Conservation (phyloP, 768 basidiomycete genomes). For the Paxillus involutus region DNA sequence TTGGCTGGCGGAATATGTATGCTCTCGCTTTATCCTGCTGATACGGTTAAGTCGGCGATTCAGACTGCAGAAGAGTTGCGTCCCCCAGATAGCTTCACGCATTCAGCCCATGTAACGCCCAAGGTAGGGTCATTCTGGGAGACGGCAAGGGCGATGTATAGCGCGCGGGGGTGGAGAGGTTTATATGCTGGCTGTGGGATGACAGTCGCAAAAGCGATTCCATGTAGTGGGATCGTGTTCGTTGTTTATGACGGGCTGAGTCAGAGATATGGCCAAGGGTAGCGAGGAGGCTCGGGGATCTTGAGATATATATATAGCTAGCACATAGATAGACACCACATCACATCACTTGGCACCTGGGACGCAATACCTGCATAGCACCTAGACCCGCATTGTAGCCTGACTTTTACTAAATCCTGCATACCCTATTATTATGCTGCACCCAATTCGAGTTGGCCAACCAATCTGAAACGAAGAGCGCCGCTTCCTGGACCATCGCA, state of each 20-base stretch:
- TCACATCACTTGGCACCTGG: background rate
- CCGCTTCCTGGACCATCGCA: conserved; percentile 55
- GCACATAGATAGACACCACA: background rate
- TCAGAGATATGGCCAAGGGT: conserved; percentile 38
- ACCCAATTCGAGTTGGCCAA: conserved; percentile 12
- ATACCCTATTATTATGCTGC: background rate
- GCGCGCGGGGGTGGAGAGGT: conserved; percentile 69
- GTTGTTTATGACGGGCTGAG: conserved; percentile 80
- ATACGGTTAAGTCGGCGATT: conserved; percentile 87
- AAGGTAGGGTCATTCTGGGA: conserved; percentile 48
- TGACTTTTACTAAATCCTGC: background rate
- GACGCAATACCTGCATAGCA: background rate
- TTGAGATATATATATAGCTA: background rate
- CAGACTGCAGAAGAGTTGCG: conserved; percentile 87
- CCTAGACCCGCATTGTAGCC: conserved; percentile 3
- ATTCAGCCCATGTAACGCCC: conserved; percentile 14
- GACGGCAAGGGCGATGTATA: conserved; percentile 70
- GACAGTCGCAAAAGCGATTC: conserved; percentile 78
- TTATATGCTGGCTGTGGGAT: conserved; percentile 89
- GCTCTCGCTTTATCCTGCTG: conserved; percentile 84
- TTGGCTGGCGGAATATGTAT: conserved; percentile 79
- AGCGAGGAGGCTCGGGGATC: background rate
- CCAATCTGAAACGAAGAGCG: conserved; percentile 28
- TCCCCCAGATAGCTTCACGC: conserved; percentile 31
- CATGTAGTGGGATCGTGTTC: conserved; percentile 88